phyloP scores from a whole-genome alignment of 768 basidiomycete genomes.

The Kwoniella sp. region DNA sequence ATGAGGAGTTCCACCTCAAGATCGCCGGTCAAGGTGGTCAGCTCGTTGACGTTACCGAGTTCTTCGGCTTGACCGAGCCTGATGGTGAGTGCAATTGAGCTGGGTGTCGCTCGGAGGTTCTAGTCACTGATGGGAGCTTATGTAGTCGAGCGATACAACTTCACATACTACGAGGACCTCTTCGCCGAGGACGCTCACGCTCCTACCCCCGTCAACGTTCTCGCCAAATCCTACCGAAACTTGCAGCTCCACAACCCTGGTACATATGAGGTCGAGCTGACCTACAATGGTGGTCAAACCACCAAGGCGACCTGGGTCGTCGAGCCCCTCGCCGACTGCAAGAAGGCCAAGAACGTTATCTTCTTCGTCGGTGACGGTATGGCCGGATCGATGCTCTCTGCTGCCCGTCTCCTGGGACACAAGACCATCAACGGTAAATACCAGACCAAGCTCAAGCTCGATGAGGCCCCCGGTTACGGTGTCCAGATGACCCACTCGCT shows the following conservation, averaged over 20 bases:
- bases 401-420: conserved; percentile 57
- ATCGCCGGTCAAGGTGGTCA: conserved; percentile 50
- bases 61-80: conserved; percentile 48
- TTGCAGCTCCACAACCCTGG: conserved; percentile 55
- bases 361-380: conserved; percentile 54
- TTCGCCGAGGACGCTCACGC: conserved; percentile 50
- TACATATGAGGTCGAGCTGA: conserved; percentile 48
- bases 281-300: conserved; percentile 52
- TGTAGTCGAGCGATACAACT: conserved; percentile 44
- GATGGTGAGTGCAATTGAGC: conserved; percentile 17
- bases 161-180: conserved; percentile 56
- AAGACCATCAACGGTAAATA: conserved; percentile 58
- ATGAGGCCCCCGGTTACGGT: conserved; percentile 45
- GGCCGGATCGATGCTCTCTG: conserved; percentile 52
- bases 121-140: conserved; percentile 8
- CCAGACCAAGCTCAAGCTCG: conserved; percentile 44
- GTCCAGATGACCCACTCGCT: conserved; percentile 57
- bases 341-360: conserved; percentile 57
- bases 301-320: conserved; percentile 57
- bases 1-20: conserved; percentile 48
- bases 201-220: conserved; percentile 55
- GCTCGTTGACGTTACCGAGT: conserved; percentile 41
- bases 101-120: no score
- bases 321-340: conserved; percentile 36
- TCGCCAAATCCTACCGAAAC: conserved; percentile 56